Evolutionary conservation across 2,329 filamentous ascomycete species (phyloP), one percentile per base, ranked within the genome.

Genomic region (Thelonectria discophora): DNA sequence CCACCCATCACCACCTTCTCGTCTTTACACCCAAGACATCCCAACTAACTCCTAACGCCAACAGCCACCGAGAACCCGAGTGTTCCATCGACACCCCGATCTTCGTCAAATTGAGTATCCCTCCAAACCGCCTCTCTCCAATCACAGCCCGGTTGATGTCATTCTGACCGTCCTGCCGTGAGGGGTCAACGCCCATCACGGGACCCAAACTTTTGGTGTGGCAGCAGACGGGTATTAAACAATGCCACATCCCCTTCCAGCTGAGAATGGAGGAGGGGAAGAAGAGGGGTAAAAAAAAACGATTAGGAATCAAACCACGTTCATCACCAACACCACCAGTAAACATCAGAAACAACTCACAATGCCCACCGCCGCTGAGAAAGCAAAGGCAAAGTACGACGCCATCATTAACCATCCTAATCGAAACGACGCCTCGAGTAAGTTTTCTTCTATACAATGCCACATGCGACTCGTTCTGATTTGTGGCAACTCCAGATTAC

Each of bases 381-480:
- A 63, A 48, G 60, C 60, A 20, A 63, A 42, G n/a, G 60, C 60
- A 30, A 63, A 63, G 39, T 30, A 47, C 21, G 60, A 63, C 13
- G 60, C 60, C 3, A 56, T 59, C 17, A 34, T 63, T n/a, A 63
- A 63, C 30, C 37, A 63, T 18, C 60, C 60, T 2, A 46, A 27
- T 15, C 50, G 60, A 42, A 43, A 59, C 21, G 20, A 63, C 13
- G 20, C 32, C 42, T 63, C 60, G 9, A 32, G 60, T 63, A 55
- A 46, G 42, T 10, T 5, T 12, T 40, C 10, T 37, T 37, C 7
- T 6, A 5, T 34, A 13, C 32, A 34, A 34, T 13, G 15, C 15
- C 34, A 6, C 21, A 24, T 24, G 21, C 34, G n/a, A n/a, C 10
- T 11, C 27, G 27, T 4, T 15, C 24, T 53, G 8, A 58, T 9